Base-by-base conservation (phyloP, 2,329 filamentous ascomycete species). In the Phyllosticta citrichinensis region DNA sequence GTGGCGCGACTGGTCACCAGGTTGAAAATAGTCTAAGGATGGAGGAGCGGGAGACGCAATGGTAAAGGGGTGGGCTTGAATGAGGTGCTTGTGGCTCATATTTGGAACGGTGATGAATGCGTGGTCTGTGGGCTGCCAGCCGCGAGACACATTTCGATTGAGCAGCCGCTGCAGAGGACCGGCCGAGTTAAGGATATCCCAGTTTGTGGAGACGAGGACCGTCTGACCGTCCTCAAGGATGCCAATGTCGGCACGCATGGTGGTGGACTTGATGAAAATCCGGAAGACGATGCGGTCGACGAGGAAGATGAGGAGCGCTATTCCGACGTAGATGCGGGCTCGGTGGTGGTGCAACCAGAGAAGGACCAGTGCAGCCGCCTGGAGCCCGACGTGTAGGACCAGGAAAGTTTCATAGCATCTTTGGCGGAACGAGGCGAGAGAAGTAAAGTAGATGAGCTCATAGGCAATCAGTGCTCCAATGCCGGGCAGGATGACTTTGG, bases 51-150 rank as follows among this genome's bases (percentile, higher is more conserved):
- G 78, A 2, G 84, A 87, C 17, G 84, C 81, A 60, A 88, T 86
- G 9, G 84, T 87, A 70, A 87, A 87, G 0, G 85, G 85, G 67
- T 88, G 85, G 0, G 84, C 78, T 70, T 87, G 85, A 1, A 86
- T 68, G 2, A 73, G 67, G 66, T 86, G 80, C 59, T 75, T 79
- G 2, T 72, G 70, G 1, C 79, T 80, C 5, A 87, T 75, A 0
- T 72, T 73, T 0, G 84, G 84, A 0, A 87, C 72, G 1, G 81
- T 81, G 61, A 87, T 68, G 70, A 87, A 87, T 56, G 86, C 77
- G 68, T 87, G 85, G 66, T 86, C 82, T 17, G 83, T 82, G 2
- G 84, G 80, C 20, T 75, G 68, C 84, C 85, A 87, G 51, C 84
- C 84, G 56, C 76, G 63, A 4, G 65, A 68, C 64, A 81, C 77